phyloP scores from a whole-genome alignment of 768 basidiomycete species.

The Crassisporium funariophilum region DNA sequence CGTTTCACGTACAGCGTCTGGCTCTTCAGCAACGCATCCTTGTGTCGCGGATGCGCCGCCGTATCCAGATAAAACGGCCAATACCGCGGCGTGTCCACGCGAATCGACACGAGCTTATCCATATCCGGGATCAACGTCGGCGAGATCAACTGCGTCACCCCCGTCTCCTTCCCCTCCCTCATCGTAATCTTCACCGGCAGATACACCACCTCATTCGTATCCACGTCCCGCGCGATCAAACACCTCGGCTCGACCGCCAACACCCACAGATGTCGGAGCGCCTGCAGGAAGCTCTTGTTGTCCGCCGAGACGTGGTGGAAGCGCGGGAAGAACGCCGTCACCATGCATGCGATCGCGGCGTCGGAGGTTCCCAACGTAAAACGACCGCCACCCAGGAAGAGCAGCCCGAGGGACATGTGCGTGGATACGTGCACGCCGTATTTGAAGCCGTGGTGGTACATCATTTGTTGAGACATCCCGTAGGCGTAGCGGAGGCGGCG shows the following conservation, averaged over 20 bases:
- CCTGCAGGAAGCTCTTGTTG: constrained; percentile 90
- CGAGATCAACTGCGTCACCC: constrained; percentile 81
- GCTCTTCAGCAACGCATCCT: constrained; percentile 65
- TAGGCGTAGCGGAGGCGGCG: constrained; percentile 87
- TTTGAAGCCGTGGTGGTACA: constrained; percentile 65
- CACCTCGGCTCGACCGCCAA: constrained; percentile 94
- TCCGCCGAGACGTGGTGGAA: constrained; percentile 80
- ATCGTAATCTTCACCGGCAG: constrained; percentile 88
- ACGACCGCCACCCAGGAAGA: constrained; percentile 92
- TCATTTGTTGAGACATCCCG: constrained; percentile 74
- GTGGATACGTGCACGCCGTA: constrained; percentile 92
- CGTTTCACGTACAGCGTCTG: constrained; percentile 93
- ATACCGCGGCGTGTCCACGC: constrained; percentile 92
- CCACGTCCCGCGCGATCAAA: constrained; percentile 88
- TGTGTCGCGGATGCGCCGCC: constrained; percentile 65
- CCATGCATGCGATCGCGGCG: constrained; percentile 87
- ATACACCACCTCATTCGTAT: constrained; percentile 88
- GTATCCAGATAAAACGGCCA: constrained; percentile 91
- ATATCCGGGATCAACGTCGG: constrained; percentile 93
- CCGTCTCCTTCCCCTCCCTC: constrained; percentile 60
- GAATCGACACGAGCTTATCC: constrained; percentile 76
- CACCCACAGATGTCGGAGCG: constrained; percentile 94
- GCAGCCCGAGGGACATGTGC: constrained; percentile 85
- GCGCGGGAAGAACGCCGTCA: constrained; percentile 90
- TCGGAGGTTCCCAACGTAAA: constrained; percentile 92